Percentiles rank a stretch among this genome's conserved stretches.
Conservation (phyloP, 441 rosid genomes). For the Arabidopsis hybrid region DNA sequence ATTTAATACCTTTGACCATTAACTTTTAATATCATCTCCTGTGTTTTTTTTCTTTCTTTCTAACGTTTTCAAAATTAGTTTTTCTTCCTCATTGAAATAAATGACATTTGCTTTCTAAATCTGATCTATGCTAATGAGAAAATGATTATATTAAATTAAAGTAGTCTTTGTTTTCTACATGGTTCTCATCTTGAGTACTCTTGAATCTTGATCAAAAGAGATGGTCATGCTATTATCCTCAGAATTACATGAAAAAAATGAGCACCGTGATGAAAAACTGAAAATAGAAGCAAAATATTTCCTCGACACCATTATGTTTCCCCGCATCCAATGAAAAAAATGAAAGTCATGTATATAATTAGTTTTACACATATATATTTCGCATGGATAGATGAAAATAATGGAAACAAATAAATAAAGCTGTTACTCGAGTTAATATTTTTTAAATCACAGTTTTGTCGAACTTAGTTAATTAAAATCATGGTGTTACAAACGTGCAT, state of each 20-base stretch:
- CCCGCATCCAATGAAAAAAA: background rate
- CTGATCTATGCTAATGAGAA: background rate
- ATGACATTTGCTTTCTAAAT: background rate
- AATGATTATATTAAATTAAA: too few relatives aligned
- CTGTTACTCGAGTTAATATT: conserved; percentile 35
- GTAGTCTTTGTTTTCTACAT: background rate
- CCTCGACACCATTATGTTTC: background rate
- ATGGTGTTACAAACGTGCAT: conserved; percentile 50
- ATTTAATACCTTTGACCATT: conserved; percentile 18
- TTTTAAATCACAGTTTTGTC: conserved; percentile 7
- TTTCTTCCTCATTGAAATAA: background rate
- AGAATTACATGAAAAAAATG: background rate
- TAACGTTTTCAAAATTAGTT: background rate
- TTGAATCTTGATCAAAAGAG: background rate
- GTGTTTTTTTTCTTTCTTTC: background rate
- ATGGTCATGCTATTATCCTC: background rate
- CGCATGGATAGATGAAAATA: background rate
- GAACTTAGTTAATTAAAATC: conserved; percentile 41
- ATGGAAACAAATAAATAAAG: conserved; percentile 24
- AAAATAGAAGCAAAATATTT: background rate
- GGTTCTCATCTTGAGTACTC: background rate
- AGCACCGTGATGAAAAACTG: background rate
- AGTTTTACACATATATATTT: background rate
- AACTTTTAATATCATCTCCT: background rate
- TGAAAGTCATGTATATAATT: background rate